A percentile compares a stretch with the other conserved stretches of the same genome.
Evolutionary conservation across 306 rosid genomes (phyloP).

Genomic region (Pterocarpus macrocarpus): DNA sequence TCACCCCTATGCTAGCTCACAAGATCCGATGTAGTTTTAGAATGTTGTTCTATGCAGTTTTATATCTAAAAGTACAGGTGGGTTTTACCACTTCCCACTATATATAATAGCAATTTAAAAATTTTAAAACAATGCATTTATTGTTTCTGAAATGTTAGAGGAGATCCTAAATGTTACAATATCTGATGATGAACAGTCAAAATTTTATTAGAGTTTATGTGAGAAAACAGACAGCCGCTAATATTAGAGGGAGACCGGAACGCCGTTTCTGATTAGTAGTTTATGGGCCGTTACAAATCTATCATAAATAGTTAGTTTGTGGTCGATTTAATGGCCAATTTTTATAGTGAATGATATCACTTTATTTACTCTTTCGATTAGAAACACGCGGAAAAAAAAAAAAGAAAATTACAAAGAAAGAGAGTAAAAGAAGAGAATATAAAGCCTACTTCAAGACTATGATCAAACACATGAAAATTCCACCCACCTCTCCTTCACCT

Average conservation of each 20-base stretch:
- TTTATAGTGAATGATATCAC: no score
- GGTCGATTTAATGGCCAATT: no score
- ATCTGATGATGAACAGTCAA: slow-evolving; percentile 20
- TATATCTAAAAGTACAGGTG: slow-evolving; percentile 38
- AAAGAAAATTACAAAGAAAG: neutral
- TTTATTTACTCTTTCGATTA: no score
- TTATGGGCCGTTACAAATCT: no score
- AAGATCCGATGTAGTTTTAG: slow-evolving; percentile 49
- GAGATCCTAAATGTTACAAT: slow-evolving; percentile 36
- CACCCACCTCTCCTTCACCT: slow-evolving; percentile 16
- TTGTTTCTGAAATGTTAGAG: slow-evolving; percentile 1
- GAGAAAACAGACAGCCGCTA: neutral
- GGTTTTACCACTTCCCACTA: neutral
- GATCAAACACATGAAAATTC: slow-evolving; percentile 32
- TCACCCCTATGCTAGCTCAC: slow-evolving; percentile 45
- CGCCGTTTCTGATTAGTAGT: no score
- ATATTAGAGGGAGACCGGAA: no score
- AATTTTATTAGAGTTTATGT: neutral
- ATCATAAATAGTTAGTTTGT: no score
- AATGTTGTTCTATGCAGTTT: slow-evolving; percentile 39
- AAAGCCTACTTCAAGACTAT: neutral
- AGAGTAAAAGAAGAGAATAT: slow-evolving; percentile 10
- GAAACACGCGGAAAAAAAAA: no score
- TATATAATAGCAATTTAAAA: slow-evolving; percentile 15
- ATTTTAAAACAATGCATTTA: slow-evolving; percentile 11